Evolutionary conservation across 805 yeast species (phyloP).

Genomic region (Candida coquimbonensis): DNA sequence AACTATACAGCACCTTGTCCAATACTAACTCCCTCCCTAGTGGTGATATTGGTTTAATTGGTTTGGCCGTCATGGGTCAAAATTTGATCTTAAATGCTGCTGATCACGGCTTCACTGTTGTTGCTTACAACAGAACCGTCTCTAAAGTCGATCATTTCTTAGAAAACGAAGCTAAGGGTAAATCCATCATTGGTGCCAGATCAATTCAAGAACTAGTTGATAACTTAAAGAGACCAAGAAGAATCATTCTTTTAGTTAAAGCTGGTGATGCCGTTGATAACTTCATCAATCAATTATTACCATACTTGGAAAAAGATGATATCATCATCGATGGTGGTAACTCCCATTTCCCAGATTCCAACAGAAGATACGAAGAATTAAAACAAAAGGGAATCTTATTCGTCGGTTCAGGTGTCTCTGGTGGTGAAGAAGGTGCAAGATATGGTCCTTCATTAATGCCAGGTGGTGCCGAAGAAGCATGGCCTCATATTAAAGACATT

Average conservation of each 20-base stretch:
- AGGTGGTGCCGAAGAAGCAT: constrained; percentile 96
- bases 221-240: constrained; percentile 94
- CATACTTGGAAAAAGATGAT: constrained; percentile 91
- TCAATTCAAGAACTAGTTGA: constrained; percentile 82
- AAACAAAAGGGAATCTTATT: constrained; percentile 80
- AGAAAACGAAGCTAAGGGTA: constrained; percentile 94
- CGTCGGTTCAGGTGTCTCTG: constrained; percentile 99
- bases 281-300: constrained; percentile 81
- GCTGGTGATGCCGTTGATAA: constrained; percentile 95
- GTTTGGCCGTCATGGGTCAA: constrained; percentile 99
- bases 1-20: constrained; percentile 1
- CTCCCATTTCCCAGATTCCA: constrained; percentile 98
- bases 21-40: constrained; percentile 29
- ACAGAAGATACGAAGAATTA: constrained; percentile 92
- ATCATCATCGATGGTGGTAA: constrained; percentile 99
- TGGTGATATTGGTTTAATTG: constrained; percentile 97
- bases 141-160: constrained; percentile 92
- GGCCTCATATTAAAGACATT: constrained; percentile 97
- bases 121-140: constrained; percentile 97
- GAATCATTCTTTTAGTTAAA: constrained; percentile 88
- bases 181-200: constrained; percentile 91
- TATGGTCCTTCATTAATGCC: constrained; percentile 99
- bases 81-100: constrained; percentile 96
- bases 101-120: constrained; percentile 97
- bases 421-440: constrained; percentile 99